Percentiles rank a stretch among this genome's conserved stretches.
These are phyloP conservation scores for Vicia villosa DNA, from an alignment of 306 rosid genomes.

Conservation along the genomic window DNA sequence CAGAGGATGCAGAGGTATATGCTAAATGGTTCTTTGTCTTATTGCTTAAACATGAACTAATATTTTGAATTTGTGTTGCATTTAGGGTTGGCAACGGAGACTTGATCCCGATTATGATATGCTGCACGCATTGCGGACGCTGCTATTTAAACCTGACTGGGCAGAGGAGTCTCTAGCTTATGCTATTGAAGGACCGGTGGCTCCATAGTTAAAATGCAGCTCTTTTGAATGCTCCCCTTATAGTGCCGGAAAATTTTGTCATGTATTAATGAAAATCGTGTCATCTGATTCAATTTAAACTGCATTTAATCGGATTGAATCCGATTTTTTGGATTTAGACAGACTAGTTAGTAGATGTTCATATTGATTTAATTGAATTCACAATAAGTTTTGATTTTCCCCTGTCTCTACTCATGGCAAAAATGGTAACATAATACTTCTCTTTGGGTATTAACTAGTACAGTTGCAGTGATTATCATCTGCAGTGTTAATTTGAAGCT, in stretches of 20 bases:
- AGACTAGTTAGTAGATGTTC: slow-evolving; percentile 68
- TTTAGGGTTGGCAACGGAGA: slow-evolving; percentile 88
- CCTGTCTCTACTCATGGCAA: slow-evolving; percentile 18
- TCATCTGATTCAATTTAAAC: too few relatives aligned
- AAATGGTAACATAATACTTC: slow-evolving; percentile 28
- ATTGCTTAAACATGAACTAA: slow-evolving; percentile 1
- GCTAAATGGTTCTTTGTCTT: slow-evolving; percentile 3
- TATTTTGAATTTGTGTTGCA: slow-evolving; percentile 6
- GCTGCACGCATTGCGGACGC: slow-evolving; percentile 55
- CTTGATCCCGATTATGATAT: slow-evolving; percentile 78
- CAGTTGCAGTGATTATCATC: neutral
- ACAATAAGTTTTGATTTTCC: neutral
- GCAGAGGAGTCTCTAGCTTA: slow-evolving; percentile 61
- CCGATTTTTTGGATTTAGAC: slow-evolving; percentile 49
- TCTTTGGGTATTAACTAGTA: neutral
- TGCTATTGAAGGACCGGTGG: slow-evolving; percentile 66
- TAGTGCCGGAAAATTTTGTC: too few relatives aligned
- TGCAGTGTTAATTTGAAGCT: neutral
- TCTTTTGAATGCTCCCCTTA: neutral
- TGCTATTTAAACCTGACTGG: slow-evolving; percentile 69
- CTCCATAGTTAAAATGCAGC: slow-evolving; percentile 45
- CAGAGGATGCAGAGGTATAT: neutral
- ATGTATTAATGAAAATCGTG: too few relatives aligned
- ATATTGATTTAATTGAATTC: slow-evolving; percentile 44
- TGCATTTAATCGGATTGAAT: too few relatives aligned